A percentile compares a stretch with the other conserved stretches of the same genome.
phyloP scores from a whole-genome alignment of 345 rosid species.

The Salix udensis region DNA sequence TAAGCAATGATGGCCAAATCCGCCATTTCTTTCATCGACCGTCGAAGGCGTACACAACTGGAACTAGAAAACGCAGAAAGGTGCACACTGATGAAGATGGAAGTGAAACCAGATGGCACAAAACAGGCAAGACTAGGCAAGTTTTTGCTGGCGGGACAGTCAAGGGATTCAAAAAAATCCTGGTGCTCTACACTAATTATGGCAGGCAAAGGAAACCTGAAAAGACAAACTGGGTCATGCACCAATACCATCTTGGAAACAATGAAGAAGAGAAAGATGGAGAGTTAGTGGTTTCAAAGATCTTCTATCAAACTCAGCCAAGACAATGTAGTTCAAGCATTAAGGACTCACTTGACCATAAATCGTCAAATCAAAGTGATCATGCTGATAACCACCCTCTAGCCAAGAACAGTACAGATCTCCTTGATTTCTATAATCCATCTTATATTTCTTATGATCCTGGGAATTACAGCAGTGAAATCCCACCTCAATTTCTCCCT shows the following conservation, averaged over 20 bases:
- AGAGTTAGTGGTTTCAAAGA: slow-evolving; percentile 73
- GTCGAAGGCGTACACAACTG: slow-evolving; percentile 91
- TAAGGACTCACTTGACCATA: slow-evolving; percentile 22
- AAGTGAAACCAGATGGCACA: slow-evolving; percentile 91
- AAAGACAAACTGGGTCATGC: slow-evolving; percentile 96
- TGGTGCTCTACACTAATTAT: slow-evolving; percentile 83
- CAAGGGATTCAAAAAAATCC: slow-evolving; percentile 80
- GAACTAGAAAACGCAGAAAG: slow-evolving; percentile 79
- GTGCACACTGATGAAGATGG: slow-evolving; percentile 69
- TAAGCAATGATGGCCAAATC: slow-evolving; percentile 78
- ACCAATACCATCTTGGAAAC: slow-evolving; percentile 84
- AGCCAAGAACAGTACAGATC: slow-evolving; percentile 7
- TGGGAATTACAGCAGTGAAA: slow-evolving; percentile 32
- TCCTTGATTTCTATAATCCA: slow-evolving; percentile 31
- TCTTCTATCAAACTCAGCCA: slow-evolving; percentile 94
- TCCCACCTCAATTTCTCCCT: slow-evolving; percentile 52
- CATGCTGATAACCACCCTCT: background rate
- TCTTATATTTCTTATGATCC: slow-evolving; percentile 24
- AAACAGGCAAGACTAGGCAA: slow-evolving; percentile 88
- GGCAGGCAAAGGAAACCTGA: slow-evolving; percentile 85
- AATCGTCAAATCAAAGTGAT: slow-evolving; percentile 14
- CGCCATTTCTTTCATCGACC: slow-evolving; percentile 92
- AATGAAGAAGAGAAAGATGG: slow-evolving; percentile 87
- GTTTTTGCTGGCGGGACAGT: slow-evolving; percentile 40
- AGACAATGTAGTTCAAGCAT: slow-evolving; percentile 50